phyloP scores from a whole-genome alignment of 164 flowering plant species.

The Vitis riparia region DNA sequence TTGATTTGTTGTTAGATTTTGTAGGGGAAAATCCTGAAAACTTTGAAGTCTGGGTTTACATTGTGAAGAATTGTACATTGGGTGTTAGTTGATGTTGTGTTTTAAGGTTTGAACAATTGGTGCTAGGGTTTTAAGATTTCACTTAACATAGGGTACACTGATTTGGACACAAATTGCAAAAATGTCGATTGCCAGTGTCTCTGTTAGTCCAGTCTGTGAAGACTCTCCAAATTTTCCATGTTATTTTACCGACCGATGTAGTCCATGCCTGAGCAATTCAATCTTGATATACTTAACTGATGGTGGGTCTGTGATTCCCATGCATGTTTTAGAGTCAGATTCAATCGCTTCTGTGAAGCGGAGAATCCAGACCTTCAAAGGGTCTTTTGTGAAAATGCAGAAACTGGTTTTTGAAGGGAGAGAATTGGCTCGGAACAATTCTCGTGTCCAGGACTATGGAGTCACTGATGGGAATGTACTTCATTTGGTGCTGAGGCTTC shows the following conservation, averaged over 20 bases:
- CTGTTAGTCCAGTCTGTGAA: constrained; percentile 36
- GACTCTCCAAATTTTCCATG: constrained; percentile 30
- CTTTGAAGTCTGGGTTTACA: too few species aligned
- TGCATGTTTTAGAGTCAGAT: constrained; percentile 52
- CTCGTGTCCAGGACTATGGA: constrained; percentile 35
- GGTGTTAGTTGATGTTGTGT: neutral
- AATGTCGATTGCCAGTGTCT: constrained; percentile 40
- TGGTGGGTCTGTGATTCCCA: constrained; percentile 45
- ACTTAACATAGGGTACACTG: neutral
- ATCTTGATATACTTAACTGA: constrained; percentile 43
- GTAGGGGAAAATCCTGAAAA: neutral
- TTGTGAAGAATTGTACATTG: too few species aligned
- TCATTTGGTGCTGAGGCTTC: constrained; percentile 40
- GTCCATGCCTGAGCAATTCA: constrained; percentile 24
- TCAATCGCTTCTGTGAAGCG: constrained; percentile 61
- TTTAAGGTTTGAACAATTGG: neutral
- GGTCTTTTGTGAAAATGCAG: constrained; percentile 49
- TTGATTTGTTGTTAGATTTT: neutral
- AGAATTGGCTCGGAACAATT: constrained; percentile 36
- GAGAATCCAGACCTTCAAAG: constrained; percentile 40
- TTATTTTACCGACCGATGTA: constrained; percentile 9
- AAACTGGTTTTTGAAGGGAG: constrained; percentile 58
- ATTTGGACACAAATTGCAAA: neutral
- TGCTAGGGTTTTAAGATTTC: neutral
- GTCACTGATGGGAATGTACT: constrained; percentile 39